Evolutionary conservation across 495 filamentous ascomycete genomes (phyloP).

Genomic region (Pyrenopolyporus hunteri): DNA sequence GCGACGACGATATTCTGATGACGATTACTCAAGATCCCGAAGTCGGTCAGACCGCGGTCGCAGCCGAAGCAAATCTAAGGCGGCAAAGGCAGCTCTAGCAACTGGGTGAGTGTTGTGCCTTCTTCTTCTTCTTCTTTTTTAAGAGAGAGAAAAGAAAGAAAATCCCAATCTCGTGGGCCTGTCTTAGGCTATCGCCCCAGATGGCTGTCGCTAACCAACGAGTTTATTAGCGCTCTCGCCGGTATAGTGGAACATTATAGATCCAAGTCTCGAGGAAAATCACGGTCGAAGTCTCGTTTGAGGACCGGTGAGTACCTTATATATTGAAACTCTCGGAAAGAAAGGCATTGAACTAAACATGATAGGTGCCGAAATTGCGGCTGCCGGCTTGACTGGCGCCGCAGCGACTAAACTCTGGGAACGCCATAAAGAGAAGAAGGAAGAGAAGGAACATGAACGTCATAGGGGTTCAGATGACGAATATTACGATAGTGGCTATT

Average conservation of each 20-base stretch:
- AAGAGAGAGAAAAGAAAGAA: too few species aligned
- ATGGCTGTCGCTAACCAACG: constrained; percentile 11
- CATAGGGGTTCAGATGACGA: constrained; percentile 39
- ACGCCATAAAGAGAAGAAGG: constrained; percentile 70
- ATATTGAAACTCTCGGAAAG: neutral
- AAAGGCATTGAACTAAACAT: constrained; percentile 9
- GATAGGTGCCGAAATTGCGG: constrained; percentile 65
- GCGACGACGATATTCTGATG: constrained; percentile 61
- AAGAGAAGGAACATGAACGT: constrained; percentile 66
- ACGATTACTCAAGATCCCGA: constrained; percentile 39
- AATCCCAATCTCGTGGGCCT: too few species aligned
- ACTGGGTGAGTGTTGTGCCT: constrained; percentile 58
- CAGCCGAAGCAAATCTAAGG: constrained; percentile 63
- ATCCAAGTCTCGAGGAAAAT: constrained; percentile 61
- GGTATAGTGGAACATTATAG: constrained; percentile 78
- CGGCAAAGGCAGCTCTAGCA: constrained; percentile 79
- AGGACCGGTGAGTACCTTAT: constrained; percentile 49
- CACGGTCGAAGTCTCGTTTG: constrained; percentile 62
- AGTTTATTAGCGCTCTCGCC: constrained; percentile 60
- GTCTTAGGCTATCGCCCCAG: neutral
- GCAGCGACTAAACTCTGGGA: constrained; percentile 84
- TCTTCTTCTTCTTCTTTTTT: neutral
- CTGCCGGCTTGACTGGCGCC: constrained; percentile 77
- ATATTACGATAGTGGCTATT: constrained; percentile 45
- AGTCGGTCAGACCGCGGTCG: constrained; percentile 46